A percentile compares a stretch with the other conserved stretches of the same genome.
phyloP scores from a whole-genome alignment of 2,329 filamentous ascomycete species.

The Alternaria postmessia region DNA sequence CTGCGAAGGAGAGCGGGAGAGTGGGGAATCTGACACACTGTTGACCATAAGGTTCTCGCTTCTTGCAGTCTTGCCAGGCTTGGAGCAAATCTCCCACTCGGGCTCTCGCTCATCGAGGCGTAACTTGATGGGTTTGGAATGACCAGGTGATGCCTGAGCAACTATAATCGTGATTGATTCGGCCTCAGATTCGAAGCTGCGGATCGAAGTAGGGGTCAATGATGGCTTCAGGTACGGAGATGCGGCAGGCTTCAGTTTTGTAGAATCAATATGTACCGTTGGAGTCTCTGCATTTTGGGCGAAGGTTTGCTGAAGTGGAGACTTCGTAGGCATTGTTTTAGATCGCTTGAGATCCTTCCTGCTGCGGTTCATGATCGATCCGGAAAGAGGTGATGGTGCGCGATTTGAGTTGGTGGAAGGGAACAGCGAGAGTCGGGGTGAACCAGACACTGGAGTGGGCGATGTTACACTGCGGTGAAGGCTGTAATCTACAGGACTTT shows the following conservation, averaged over 20 bases:
- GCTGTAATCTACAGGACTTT: slow-evolving; percentile 27
- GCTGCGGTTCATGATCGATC: slow-evolving; percentile 27
- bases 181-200: slow-evolving; percentile 43
- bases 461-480: slow-evolving; percentile 46
- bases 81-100: slow-evolving; percentile 42
- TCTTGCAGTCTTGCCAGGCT: slow-evolving; percentile 25
- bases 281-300: slow-evolving; percentile 14
- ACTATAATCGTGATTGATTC: slow-evolving; percentile 41
- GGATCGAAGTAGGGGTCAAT: slow-evolving; percentile 37
- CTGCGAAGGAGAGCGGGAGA: slow-evolving; percentile 24
- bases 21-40: slow-evolving; percentile 9
- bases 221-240: slow-evolving; percentile 25
- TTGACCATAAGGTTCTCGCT: slow-evolving; percentile 6
- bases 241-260: slow-evolving; percentile 16
- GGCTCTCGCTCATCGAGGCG: slow-evolving; percentile 39
- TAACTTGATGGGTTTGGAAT: slow-evolving; percentile 26
- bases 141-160: slow-evolving; percentile 22
- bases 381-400: slow-evolving; percentile 38
- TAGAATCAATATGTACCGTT: slow-evolving; percentile 9
- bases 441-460: slow-evolving; percentile 38
- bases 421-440: slow-evolving; percentile 44
- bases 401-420: slow-evolving; percentile 34
- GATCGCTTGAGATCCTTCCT: slow-evolving; percentile 37
- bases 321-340: slow-evolving; percentile 40
- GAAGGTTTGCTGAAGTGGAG: slow-evolving; percentile 39